A percentile compares a stretch with the other conserved stretches of the same genome.
phyloP scores from a whole-genome alignment of 106 monocot species.

The Hemerocallis citrina region DNA sequence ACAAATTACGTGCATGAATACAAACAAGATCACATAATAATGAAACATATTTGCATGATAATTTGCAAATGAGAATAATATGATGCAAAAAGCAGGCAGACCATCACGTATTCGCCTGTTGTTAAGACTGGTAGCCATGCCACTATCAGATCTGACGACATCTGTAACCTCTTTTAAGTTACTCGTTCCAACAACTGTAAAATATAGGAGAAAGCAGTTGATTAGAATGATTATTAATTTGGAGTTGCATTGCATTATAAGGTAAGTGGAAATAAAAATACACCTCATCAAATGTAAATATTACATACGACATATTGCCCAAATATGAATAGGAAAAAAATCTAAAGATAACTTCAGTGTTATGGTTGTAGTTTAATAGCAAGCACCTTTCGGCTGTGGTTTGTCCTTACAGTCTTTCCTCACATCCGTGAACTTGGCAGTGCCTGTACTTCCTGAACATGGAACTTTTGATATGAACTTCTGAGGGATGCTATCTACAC shows the following conservation, averaged over 20 bases:
- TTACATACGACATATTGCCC: background rate
- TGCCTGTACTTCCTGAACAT: no score
- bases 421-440: no score
- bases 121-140: background rate
- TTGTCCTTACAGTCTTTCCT: no score
- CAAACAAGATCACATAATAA: background rate
- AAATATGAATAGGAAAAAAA: background rate
- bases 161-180: background rate
- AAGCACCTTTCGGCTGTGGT: no score
- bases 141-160: background rate
- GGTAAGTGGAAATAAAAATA: background rate
- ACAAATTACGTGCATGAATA: background rate
- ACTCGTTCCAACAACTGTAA: background rate
- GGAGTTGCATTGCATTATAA: background rate
- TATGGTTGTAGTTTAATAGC: no score
- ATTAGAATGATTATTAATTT: background rate
- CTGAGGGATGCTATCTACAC: no score
- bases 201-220: background rate
- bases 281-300: background rate
- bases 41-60: background rate
- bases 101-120: constrained; percentile 21
- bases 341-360: background rate
- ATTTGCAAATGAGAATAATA: background rate
- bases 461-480: no score
- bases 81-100: background rate